Base-by-base conservation (phyloP, 805 yeast species). In the Wickerhamomyces pijperi region DNA sequence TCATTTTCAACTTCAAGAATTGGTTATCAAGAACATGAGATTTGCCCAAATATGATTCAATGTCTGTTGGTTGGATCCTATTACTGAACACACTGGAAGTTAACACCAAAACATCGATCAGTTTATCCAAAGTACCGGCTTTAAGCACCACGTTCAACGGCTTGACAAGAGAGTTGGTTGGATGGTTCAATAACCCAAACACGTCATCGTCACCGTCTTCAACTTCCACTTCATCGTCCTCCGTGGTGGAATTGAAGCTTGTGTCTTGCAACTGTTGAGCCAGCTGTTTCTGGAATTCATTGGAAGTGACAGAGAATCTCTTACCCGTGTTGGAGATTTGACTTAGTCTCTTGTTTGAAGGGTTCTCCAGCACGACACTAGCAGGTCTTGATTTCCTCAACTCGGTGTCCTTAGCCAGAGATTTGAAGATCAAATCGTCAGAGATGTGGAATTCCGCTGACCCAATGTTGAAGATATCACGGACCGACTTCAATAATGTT, bases 81-180 rank as follows among this genome's bases (percentile, higher is more conserved):
- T 61, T 63, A 2, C 68, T 62, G 53, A 75, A 86, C 40, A 72
- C 76, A 48, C 71, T 72, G 32, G 72, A 79, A 17, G 82, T 90
- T 55, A 73, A 67, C 5, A 90, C 86, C 38, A 90, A 60, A 18
- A 88, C 68, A 57, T 90, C 97, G 39, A 87, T 68, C 48, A 90
- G 67, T 48, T 77, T 76, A 34, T 84, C 92, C 41, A 85, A 59
- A 1, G 83, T 70, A 1, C 92, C 92, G 3, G 84, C 73, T 48
- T 77, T 78, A 20, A 76, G 59, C 6, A 72, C 79, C 7, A 74
- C 79, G 39, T 60, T 56, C 18, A 40, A 51, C 17, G 49, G 63
- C 41, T 49, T 64, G 45, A 39, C 39, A 29, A 53, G 35, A 1
- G 54, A 50, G 40, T 53, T 53, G 18, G 53, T 38, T 11, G 56